Percentiles rank a stretch among this genome's conserved stretches.
Conservation (phyloP, 2,329 filamentous ascomycete genomes). For the Aspergillus texensis region DNA sequence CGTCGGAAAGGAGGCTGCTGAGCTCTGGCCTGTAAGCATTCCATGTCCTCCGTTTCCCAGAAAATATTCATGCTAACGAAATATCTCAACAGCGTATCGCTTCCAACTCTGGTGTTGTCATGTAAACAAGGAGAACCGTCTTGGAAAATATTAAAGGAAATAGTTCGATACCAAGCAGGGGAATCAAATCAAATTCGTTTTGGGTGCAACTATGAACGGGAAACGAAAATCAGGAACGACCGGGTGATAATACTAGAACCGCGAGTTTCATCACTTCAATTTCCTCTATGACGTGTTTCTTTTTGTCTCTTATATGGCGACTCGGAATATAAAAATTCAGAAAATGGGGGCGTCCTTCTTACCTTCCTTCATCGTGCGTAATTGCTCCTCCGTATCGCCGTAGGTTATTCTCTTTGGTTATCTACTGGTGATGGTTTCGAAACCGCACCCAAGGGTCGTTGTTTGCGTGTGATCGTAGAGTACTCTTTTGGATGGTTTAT, state of each 20-base stretch:
- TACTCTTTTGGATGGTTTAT: neutral
- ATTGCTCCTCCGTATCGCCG: neutral
- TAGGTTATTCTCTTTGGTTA: neutral
- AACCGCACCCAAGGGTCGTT: neutral
- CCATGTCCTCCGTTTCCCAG: neutral
- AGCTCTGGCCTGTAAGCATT: slow-evolving; percentile 88
- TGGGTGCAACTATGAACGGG: slow-evolving; percentile 12
- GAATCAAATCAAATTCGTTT: slow-evolving; percentile 11
- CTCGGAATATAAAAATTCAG: slow-evolving; percentile 17
- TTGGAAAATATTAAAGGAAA: slow-evolving; percentile 15
- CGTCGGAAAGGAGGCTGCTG: slow-evolving; percentile 99
- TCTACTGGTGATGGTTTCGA: neutral
- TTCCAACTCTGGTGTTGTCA: slow-evolving; percentile 99
- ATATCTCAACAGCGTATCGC: slow-evolving; percentile 79
- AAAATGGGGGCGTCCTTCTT: slow-evolving; percentile 1
- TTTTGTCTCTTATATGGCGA: slow-evolving; percentile 17
- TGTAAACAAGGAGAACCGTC: slow-evolving; percentile 66
- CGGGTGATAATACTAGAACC: slow-evolving; percentile 7
- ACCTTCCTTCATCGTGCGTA: neutral
- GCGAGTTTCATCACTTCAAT: slow-evolving; percentile 9
- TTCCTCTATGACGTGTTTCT: slow-evolving; percentile 15
- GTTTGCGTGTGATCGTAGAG: neutral
- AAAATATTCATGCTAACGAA: slow-evolving; percentile 35
- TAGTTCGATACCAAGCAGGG: slow-evolving; percentile 16
- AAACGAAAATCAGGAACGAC: slow-evolving; percentile 11